Percentiles rank a stretch among this genome's conserved stretches.
These are phyloP conservation scores for Fusarium drepaniforme DNA, from an alignment of 2,329 filamentous ascomycete species.

Conservation along the genomic window DNA sequence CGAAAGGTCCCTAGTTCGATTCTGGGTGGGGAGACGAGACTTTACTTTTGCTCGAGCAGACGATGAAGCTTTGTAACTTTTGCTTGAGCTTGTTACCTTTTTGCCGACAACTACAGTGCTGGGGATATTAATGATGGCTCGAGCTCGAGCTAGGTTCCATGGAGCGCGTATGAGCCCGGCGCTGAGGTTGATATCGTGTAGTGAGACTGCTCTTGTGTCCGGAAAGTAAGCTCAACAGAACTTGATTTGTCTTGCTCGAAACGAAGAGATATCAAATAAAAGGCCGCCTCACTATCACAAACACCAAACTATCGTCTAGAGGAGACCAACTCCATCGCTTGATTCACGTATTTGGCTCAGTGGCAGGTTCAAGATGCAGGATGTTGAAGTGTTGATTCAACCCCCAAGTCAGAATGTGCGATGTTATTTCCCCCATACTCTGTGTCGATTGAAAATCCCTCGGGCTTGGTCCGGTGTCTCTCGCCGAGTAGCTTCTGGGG, in stretches of 20 bases:
- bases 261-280: neutral
- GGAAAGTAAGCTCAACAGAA: neutral
- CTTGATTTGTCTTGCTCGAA: neutral
- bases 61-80: neutral
- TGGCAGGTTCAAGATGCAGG: neutral
- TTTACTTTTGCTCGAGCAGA: neutral
- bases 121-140: neutral
- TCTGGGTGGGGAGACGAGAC: conserved; percentile 11
- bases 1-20: conserved; percentile 23
- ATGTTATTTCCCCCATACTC: neutral
- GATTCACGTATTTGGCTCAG: neutral
- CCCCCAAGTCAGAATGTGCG: too few relatives aligned
- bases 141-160: neutral
- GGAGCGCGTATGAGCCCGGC: neutral
- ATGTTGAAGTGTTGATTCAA: neutral
- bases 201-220: neutral
- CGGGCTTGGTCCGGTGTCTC: neutral
- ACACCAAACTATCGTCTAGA: neutral
- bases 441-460: neutral
- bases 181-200: neutral
- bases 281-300: neutral
- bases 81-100: neutral
- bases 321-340: neutral
- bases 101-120: neutral
- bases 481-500: neutral